Base-by-base conservation (phyloP, 2,329 filamentous ascomycete species). In the Remersonia thermophila region DNA sequence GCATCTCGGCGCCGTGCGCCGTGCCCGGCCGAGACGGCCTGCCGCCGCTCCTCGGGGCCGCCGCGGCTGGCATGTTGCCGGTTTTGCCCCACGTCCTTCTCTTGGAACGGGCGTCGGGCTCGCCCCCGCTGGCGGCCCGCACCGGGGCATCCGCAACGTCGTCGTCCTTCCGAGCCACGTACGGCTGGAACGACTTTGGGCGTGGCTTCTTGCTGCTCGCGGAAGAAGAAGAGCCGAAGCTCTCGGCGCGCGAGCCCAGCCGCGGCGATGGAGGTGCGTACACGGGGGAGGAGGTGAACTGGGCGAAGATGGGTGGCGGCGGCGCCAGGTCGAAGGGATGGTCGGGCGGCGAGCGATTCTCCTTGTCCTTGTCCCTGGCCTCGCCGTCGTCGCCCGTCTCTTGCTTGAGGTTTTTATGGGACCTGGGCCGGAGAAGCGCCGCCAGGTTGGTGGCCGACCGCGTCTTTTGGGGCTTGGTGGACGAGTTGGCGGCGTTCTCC, bases 361-460 rank as follows among this genome's bases (percentile, higher is more conserved):
- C 86, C 59, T 93, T 93, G 55, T 89, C 79, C 50, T 93, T 93
- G 53, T 89, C 79, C 49, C 73, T 79, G 18, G 57, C 58, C 28
- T 60, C 39, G n/a, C 33, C 36, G 15, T 44, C 46, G 12, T 50
- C 51, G 14, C 13, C 37, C 11, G 55, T 55, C 32, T 65, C 51
- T 39, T 66, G 68, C 43, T 73, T 71, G 16, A 80, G 59, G 45
- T 74, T 79, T 51, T 78, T 83, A 36, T 77, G 68, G 8, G 83
- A 85, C 54, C 80, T 85, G 40, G 77, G 75, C 38, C 80, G 78
- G 38, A 77, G 70, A 37, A 95, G 70, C 4, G 71, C 76, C 1
- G 76, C 75, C n/a, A 96, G 67, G 54, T 86, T 93, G 23, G 82
- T 82, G 3, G 82, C 72, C 0, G 87, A 93, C 57, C 89, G 93